A percentile compares a stretch with the other conserved stretches of the same genome.
Evolutionary conservation across 805 yeast genomes (phyloP).

Genomic region (Candida cerambycidarum): DNA sequence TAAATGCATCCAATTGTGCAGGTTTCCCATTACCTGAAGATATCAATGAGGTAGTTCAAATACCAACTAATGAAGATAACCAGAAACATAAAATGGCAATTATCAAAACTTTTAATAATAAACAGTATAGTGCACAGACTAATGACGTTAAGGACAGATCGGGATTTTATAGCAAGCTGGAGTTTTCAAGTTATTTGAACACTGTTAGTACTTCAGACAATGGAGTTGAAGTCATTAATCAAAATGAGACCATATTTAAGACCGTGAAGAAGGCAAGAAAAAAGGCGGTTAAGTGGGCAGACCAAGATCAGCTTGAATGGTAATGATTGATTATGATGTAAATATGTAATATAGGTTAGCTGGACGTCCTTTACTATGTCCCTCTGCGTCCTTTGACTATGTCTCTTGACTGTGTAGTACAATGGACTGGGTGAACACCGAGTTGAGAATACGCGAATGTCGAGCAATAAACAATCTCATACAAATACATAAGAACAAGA

Average conservation of each 20-base stretch:
- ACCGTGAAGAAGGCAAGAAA: not conserved
- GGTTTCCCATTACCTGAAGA: slow-evolving; percentile 64
- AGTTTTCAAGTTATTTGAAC: slow-evolving; percentile 24
- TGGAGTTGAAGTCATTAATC: slow-evolving; percentile 25
- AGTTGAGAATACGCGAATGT: too few relatives aligned
- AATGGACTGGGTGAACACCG: too few relatives aligned
- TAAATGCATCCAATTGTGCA: slow-evolving; percentile 60
- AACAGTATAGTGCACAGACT: slow-evolving; percentile 2
- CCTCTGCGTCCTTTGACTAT: too few relatives aligned
- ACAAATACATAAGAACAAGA: too few relatives aligned
- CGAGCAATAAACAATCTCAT: not conserved
- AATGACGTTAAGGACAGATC: slow-evolving; percentile 7
- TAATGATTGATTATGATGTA: slow-evolving; percentile 11
- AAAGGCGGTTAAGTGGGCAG: slow-evolving; percentile 29
- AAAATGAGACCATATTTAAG: not conserved
- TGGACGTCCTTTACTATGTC: too few relatives aligned
- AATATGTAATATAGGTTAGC: slow-evolving; percentile 7
- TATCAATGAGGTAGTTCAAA: slow-evolving; percentile 56
- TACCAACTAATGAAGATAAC: slow-evolving; percentile 48
- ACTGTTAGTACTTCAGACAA: slow-evolving; percentile 11
- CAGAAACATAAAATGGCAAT: slow-evolving; percentile 32
- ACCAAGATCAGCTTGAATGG: slow-evolving; percentile 35
- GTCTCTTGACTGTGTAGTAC: too few relatives aligned
- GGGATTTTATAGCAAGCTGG: slow-evolving; percentile 33
- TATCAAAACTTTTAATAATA: slow-evolving; percentile 33